phyloP scores from a whole-genome alignment of 2,329 filamentous ascomycete genomes.

The Epichloe scottii region DNA sequence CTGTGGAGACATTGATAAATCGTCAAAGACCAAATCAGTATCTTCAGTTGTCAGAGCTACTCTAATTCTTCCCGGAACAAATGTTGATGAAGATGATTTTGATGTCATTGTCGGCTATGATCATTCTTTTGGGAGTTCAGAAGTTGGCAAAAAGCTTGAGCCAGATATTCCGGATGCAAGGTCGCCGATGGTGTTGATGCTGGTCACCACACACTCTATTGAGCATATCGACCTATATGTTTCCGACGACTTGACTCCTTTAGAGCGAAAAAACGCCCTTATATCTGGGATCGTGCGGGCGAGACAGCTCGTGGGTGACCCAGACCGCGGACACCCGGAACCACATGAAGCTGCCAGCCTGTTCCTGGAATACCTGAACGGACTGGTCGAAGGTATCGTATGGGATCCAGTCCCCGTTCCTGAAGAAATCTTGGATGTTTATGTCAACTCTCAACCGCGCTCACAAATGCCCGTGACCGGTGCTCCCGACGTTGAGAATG shows the following conservation, averaged over 20 bases:
- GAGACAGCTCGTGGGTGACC: conserved; percentile 26
- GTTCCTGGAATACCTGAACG: conserved; percentile 34
- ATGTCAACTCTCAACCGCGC: conserved; percentile 23
- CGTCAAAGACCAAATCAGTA: conserved; percentile 14
- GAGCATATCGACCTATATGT: conserved; percentile 42
- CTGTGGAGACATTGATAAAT: conserved; percentile 19
- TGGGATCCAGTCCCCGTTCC: conserved; percentile 38
- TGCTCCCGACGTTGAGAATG: conserved; percentile 12
- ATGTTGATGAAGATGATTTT: conserved; percentile 25
- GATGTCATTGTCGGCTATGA: conserved; percentile 44
- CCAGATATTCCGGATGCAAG: conserved; percentile 8
- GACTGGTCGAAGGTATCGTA: conserved; percentile 21
- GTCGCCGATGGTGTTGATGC: conserved; percentile 32
- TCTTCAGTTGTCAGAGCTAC: conserved; percentile 27
- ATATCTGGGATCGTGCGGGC: conserved; percentile 25
- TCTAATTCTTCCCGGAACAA: conserved; percentile 28
- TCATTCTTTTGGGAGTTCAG: conserved; percentile 31
- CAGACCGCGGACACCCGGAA: conserved; percentile 25
- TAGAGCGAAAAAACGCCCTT: conserved; percentile 37
- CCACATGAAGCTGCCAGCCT: conserved; percentile 34
- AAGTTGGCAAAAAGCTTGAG: conserved; percentile 3
- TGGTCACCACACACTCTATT: conserved; percentile 39
- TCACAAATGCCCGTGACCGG: conserved; percentile 16
- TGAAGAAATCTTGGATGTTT: conserved; percentile 36
- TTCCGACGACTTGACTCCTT: conserved; percentile 17